Conservation (phyloP, 352 stramenopile genomes). For the Phytopythium ostracodes region DNA sequence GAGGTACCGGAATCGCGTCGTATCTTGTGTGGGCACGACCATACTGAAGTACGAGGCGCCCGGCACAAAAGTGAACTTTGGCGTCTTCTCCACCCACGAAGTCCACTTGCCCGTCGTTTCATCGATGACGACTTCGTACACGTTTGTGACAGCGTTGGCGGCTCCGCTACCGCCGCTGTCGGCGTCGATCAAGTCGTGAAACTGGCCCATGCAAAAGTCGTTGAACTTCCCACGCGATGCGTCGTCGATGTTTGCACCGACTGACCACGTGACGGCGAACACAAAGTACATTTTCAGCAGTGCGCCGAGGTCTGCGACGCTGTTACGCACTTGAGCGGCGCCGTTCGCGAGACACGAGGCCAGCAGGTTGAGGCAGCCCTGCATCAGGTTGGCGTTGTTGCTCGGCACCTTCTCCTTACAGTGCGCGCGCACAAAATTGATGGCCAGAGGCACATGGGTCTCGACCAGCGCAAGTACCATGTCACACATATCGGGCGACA, state of each 20-base stretch:
- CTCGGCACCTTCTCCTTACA: constrained; percentile 86
- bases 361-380: constrained; percentile 85
- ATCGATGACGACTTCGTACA: constrained; percentile 86
- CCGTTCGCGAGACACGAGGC: constrained; percentile 60
- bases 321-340: constrained; percentile 32
- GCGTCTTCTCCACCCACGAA: constrained; percentile 88
- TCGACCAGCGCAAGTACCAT: constrained; percentile 78
- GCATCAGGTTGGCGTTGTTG: constrained; percentile 88
- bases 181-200: constrained; percentile 51
- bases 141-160: constrained; percentile 44
- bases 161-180: constrained; percentile 18
- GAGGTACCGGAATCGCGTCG: constrained; percentile 91
- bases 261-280: constrained; percentile 82
- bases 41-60: constrained; percentile 92
- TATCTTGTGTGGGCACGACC: constrained; percentile 94
- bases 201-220: constrained; percentile 80
- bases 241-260: constrained; percentile 88
- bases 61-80: constrained; percentile 83
- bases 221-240: constrained; percentile 78
- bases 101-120: constrained; percentile 67
- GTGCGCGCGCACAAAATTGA: constrained; percentile 87
- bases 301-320: constrained; percentile 42
- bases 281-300: constrained; percentile 87
- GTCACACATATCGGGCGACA: constrained; percentile 47
- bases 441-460: constrained; percentile 73